Conservation (phyloP, 345 rosid genomes). For the Garcia nutans region DNA sequence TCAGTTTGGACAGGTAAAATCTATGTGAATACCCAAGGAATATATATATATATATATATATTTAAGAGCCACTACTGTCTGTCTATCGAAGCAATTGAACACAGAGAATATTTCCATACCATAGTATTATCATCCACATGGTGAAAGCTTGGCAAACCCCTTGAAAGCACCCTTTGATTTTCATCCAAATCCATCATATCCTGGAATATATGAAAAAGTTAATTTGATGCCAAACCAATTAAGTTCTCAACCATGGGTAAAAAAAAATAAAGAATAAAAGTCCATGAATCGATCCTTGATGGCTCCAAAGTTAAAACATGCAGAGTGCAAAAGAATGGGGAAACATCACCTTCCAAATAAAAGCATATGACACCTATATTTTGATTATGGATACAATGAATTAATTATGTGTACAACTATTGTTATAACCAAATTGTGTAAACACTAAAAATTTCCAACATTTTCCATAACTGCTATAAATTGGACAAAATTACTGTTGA, state of each 20-base stretch:
- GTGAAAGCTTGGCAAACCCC: slow-evolving; percentile 70
- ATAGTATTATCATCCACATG: slow-evolving; percentile 68
- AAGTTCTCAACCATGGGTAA: slow-evolving; percentile 13
- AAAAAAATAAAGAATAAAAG: background rate
- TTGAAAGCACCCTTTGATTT: slow-evolving; percentile 65
- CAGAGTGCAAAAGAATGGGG: background rate
- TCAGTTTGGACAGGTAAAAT: slow-evolving; percentile 5
- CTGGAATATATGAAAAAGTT: slow-evolving; percentile 34
- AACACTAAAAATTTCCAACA: background rate
- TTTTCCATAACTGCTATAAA: background rate
- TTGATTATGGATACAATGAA: background rate
- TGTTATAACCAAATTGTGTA: background rate
- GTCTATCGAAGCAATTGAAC: background rate
- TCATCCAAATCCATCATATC: slow-evolving; percentile 84
- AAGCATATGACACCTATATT: background rate
- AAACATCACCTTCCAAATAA: background rate
- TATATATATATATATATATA: too few species aligned
- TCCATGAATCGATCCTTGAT: background rate
- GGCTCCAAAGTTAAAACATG: background rate
- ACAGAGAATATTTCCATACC: slow-evolving; percentile 44
- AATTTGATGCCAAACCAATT: slow-evolving; percentile 2
- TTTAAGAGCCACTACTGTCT: background rate
- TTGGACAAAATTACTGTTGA: background rate
- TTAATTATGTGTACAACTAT: background rate
- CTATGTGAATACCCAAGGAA: background rate